Percentiles rank a stretch among this genome's conserved stretches.
Conservation (phyloP, 352 stramenopile species). For the Phytopythium kandeliae region DNA sequence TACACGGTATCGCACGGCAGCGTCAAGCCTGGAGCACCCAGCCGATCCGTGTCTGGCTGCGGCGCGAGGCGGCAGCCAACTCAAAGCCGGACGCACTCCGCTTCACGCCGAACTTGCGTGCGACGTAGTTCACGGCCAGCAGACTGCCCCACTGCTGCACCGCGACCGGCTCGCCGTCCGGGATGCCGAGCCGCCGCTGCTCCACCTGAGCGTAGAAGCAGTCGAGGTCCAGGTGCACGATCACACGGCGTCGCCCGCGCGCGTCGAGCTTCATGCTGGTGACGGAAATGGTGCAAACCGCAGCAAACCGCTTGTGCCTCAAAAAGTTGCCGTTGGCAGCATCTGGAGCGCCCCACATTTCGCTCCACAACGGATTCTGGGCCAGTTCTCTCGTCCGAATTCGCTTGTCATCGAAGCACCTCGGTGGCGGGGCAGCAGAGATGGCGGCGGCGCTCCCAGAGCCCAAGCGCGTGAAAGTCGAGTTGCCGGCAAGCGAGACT, state of each 20-base stretch:
- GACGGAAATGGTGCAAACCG: too few species aligned
- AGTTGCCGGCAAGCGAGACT: not conserved
- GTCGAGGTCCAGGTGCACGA: constrained; percentile 84
- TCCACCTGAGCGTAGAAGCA: constrained; percentile 89
- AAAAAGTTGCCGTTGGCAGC: too few species aligned
- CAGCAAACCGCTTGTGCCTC: not conserved
- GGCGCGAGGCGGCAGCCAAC: too few species aligned
- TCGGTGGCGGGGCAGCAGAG: too few species aligned
- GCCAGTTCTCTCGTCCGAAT: too few species aligned
- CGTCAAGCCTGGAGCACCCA: not conserved
- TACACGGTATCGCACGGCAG: not conserved
- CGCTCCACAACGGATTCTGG: not conserved
- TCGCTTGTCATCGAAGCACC: too few species aligned
- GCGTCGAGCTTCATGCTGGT: not conserved
- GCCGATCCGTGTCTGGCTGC: too few species aligned
- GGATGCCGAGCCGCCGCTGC: constrained; percentile 62
- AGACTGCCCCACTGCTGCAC: constrained; percentile 84
- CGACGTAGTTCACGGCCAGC: constrained; percentile 81
- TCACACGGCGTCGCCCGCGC: constrained; percentile 29
- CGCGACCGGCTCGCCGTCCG: constrained; percentile 51
- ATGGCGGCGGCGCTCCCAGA: not conserved
- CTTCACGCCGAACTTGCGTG: constrained; percentile 61
- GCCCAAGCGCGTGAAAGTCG: constrained; percentile 1
- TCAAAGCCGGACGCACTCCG: constrained; percentile 22
- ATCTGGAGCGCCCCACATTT: not conserved